These are phyloP conservation scores for Leccinum subgranulosum DNA, from an alignment of 768 basidiomycete genomes.

Conservation along the genomic window DNA sequence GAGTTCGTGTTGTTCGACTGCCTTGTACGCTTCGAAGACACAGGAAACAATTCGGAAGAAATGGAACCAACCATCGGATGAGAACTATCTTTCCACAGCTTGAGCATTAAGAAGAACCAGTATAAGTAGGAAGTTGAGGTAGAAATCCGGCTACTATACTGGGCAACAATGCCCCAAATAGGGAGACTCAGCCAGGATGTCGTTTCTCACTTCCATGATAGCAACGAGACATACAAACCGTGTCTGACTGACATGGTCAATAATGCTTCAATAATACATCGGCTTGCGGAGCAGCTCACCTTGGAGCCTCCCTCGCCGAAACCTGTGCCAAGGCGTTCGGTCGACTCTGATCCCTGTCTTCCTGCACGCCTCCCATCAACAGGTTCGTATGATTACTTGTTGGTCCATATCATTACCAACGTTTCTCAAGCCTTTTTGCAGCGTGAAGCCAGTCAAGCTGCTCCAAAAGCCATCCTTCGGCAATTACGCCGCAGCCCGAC, in stretches of 20 bases:
- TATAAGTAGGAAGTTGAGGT: too few relatives aligned
- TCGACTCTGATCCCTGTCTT: slow-evolving; percentile 54
- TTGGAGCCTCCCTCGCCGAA: slow-evolving; percentile 14
- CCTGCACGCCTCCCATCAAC: slow-evolving; percentile 67
- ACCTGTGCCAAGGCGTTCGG: slow-evolving; percentile 36
- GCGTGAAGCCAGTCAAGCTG: slow-evolving; percentile 63
- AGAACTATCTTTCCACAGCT: slow-evolving; percentile 22
- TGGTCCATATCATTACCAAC: slow-evolving; percentile 18
- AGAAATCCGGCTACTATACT: background rate
- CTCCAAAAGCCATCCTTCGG: slow-evolving; percentile 53
- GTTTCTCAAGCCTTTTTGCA: slow-evolving; percentile 56
- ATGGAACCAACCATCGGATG: slow-evolving; percentile 13
- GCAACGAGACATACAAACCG: background rate
- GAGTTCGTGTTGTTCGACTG: slow-evolving; percentile 1
- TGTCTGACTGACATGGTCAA: slow-evolving; percentile 44
- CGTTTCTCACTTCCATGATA: slow-evolving; percentile 15
- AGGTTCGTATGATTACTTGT: slow-evolving; percentile 38
- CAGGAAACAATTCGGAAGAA: slow-evolving; percentile 15
- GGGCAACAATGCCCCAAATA: slow-evolving; percentile 2
- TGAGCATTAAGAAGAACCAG: slow-evolving; percentile 17
- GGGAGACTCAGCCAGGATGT: background rate
- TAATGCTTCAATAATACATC: slow-evolving; percentile 39
- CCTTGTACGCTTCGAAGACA: slow-evolving; percentile 14
- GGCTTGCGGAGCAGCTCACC: slow-evolving; percentile 27
- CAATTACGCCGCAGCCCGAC: slow-evolving; percentile 49